Evolutionary conservation across 2,329 filamentous ascomycete species (phyloP).

Genomic region (Microcera coccophila): DNA sequence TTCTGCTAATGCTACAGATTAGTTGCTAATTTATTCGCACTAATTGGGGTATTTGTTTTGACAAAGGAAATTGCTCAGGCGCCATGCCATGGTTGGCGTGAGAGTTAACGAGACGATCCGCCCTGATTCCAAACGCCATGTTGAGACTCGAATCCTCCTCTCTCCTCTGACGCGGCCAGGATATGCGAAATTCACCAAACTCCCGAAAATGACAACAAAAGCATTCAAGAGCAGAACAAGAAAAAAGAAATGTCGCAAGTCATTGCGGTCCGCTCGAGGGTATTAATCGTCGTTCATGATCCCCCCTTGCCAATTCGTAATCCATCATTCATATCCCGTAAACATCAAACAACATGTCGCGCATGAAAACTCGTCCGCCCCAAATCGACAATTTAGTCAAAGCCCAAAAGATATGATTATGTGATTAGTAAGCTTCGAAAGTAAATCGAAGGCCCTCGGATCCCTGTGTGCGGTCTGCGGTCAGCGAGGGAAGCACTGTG

Average conservation of each 20-base stretch:
- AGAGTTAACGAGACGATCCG: background rate
- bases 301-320: constrained; percentile 1
- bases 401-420: too few species aligned
- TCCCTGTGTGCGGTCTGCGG: constrained; percentile 17
- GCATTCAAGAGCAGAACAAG: constrained; percentile 1
- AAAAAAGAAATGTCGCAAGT: constrained; percentile 12
- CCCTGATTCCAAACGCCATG: background rate
- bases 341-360: too few species aligned
- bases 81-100: too few species aligned
- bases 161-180: background rate
- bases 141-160: constrained; percentile 16
- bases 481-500: too few species aligned
- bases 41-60: background rate
- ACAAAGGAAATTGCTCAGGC: constrained; percentile 1
- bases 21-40: too few species aligned
- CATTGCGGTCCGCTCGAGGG: constrained; percentile 1
- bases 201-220: constrained; percentile 5
- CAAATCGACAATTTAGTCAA: too few species aligned
- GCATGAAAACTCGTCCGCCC: too few species aligned
- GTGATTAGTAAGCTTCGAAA: constrained; percentile 27
- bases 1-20: too few species aligned
- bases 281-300: constrained; percentile 8
- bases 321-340: background rate
- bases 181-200: constrained; percentile 8
- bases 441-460: constrained; percentile 34